A percentile compares a stretch with the other conserved stretches of the same genome.
phyloP scores from a whole-genome alignment of 164 flowering plant genomes.

The Macadamia integrifolia region DNA sequence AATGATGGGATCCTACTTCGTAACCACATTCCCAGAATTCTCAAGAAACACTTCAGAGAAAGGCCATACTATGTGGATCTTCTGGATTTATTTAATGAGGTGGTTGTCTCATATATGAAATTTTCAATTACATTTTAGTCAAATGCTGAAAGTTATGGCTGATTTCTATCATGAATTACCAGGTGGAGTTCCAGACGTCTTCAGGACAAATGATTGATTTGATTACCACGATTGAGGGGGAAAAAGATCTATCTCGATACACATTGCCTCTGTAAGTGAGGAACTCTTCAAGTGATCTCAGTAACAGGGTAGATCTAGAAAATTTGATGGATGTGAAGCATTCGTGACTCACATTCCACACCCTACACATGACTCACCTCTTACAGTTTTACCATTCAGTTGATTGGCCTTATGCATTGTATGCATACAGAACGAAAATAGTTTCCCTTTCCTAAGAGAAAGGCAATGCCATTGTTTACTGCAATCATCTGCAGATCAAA shows the following conservation, averaged over 20 bases:
- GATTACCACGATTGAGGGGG: constrained; percentile 88
- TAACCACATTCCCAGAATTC: constrained; percentile 80
- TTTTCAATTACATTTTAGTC: not conserved
- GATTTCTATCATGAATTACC: constrained; percentile 12
- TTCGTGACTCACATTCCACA: not conserved
- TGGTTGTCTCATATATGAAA: constrained; percentile 14
- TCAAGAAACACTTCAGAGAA: constrained; percentile 64
- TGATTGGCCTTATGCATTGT: not conserved
- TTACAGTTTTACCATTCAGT: not conserved
- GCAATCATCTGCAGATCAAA: not conserved
- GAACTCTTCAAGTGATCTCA: not conserved
- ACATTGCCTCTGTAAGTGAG: constrained; percentile 63
- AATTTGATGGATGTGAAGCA: not conserved
- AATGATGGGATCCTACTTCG: constrained; percentile 89
- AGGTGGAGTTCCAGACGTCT: constrained; percentile 97
- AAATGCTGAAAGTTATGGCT: not conserved
- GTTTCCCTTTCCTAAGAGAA: no score
- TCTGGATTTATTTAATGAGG: constrained; percentile 93
- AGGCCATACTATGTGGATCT: constrained; percentile 89
- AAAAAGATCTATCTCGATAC: constrained; percentile 81
- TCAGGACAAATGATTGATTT: constrained; percentile 96
- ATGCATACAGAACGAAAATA: not conserved
- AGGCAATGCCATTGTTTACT: not conserved
- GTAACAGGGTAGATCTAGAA: not conserved
- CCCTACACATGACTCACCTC: not conserved